Percentiles rank a stretch among this genome's conserved stretches.
These are phyloP conservation scores for Aspergillus cavernicola DNA, from an alignment of 495 filamentous ascomycete genomes.

Conservation along the genomic window DNA sequence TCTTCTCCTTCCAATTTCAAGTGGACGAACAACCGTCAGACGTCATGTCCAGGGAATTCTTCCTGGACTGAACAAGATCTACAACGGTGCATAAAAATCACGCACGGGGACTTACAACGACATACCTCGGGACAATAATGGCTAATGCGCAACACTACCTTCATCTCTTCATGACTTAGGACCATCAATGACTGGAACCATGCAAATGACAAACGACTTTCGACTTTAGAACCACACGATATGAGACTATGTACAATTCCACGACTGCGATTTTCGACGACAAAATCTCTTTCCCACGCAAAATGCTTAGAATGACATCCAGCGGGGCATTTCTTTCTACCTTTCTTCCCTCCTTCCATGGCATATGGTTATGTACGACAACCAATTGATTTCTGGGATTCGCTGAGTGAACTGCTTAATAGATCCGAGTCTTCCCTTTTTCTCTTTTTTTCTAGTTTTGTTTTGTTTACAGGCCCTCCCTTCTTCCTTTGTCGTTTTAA, in stretches of 20 bases:
- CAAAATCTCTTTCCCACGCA: not conserved
- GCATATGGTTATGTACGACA: constrained; percentile 16
- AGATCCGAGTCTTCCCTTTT: constrained; percentile 16
- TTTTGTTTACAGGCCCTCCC: constrained; percentile 18
- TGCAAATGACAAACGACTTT: constrained; percentile 20
- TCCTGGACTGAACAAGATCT: constrained; percentile 20
- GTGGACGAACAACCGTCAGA: constrained; percentile 27
- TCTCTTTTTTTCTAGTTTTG: not conserved
- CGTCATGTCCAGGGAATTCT: constrained; percentile 22
- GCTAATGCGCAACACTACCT: constrained; percentile 16
- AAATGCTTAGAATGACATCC: constrained; percentile 1
- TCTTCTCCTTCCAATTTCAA: constrained; percentile 35
- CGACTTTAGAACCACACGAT: constrained; percentile 11
- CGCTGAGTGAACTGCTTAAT: constrained; percentile 12
- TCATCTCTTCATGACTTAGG: constrained; percentile 18
- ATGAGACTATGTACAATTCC: constrained; percentile 22
- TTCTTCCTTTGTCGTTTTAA: constrained; percentile 12
- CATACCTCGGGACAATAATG: constrained; percentile 15
- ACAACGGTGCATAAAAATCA: not conserved
- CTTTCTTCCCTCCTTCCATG: not conserved
- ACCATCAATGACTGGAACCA: constrained; percentile 20
- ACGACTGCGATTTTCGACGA: constrained; percentile 5
- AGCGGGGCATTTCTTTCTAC: constrained; percentile 1
- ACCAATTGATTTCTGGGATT: constrained; percentile 10
- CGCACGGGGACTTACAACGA: constrained; percentile 15